Percentiles rank a stretch among this genome's conserved stretches.
These are phyloP conservation scores for Aspergillus wentii DNA, from an alignment of 495 filamentous ascomycete species.

Conservation along the genomic window DNA sequence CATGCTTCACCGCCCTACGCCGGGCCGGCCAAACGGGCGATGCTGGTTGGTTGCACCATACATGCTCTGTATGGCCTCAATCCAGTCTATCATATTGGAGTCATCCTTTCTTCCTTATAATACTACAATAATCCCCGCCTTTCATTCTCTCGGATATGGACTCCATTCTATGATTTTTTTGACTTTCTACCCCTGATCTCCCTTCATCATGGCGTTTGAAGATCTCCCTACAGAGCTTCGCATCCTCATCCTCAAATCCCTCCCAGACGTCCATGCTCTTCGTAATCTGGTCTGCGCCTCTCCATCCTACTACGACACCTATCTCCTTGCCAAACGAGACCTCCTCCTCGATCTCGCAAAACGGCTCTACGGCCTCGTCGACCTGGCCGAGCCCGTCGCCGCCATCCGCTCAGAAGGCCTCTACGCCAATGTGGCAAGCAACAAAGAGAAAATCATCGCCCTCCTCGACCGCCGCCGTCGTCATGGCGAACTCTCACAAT, in stretches of 20 bases:
- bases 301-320: constrained; percentile 7
- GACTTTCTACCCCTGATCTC: no score
- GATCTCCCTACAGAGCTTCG: constrained; percentile 11
- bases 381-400: constrained; percentile 7
- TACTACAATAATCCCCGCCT: no score
- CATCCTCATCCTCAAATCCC: constrained; percentile 6
- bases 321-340: constrained; percentile 1
- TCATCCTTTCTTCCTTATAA: no score
- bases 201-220: constrained; percentile 10
- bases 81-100: no score
- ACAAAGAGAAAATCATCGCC: constrained; percentile 5
- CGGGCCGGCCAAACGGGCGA: no score
- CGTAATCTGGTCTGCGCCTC: constrained; percentile 9
- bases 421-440: constrained; percentile 5
- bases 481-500: not conserved
- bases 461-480: constrained; percentile 8
- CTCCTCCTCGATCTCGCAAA: constrained; percentile 5
- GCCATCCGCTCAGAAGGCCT: constrained; percentile 9
- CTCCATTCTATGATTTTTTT: no score
- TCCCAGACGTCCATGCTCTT: constrained; percentile 6
- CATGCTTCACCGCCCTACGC: no score
- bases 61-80: no score
- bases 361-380: constrained; percentile 5
- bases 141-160: no score
- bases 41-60: no score